Conservation (phyloP, 768 basidiomycete species). For the Amanita jacksonii region DNA sequence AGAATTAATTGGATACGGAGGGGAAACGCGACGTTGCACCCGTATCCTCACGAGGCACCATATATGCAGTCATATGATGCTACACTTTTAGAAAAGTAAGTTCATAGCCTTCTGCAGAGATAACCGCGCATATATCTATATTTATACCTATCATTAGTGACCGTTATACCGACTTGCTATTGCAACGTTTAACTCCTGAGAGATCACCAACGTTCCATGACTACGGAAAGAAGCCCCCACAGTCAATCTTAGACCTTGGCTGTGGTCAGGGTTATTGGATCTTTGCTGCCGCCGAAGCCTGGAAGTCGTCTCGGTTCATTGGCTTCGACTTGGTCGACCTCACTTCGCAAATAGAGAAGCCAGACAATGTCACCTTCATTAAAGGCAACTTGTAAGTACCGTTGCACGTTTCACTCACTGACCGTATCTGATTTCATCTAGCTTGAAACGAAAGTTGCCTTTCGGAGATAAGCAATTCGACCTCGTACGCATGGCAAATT, state of each 20-base stretch:
- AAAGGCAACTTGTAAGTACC: constrained; percentile 67
- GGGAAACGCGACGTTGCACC: constrained; percentile 43
- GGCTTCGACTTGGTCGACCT: constrained; percentile 59
- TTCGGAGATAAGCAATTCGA: constrained; percentile 59
- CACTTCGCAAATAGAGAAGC: constrained; percentile 27
- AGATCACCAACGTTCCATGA: constrained; percentile 54
- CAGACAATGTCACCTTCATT: constrained; percentile 40
- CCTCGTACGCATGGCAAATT: constrained; percentile 63
- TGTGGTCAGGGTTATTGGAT: constrained; percentile 71
- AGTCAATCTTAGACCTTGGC: constrained; percentile 60
- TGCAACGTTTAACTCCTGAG: constrained; percentile 43
- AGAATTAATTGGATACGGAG: constrained; percentile 32
- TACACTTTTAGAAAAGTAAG: constrained; percentile 49
- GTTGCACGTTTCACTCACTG: too few species aligned
- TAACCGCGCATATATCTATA: constrained; percentile 1
- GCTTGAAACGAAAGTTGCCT: constrained; percentile 47
- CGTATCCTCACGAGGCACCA: constrained; percentile 37
- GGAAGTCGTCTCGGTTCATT: constrained; percentile 50
- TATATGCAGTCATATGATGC: constrained; percentile 64
- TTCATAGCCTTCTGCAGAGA: constrained; percentile 5
- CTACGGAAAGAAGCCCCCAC: constrained; percentile 38
- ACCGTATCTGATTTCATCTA: too few species aligned
- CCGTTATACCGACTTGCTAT: constrained; percentile 40
- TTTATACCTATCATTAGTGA: constrained; percentile 48
- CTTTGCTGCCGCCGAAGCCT: constrained; percentile 47